Evolutionary conservation across 768 basidiomycete species (phyloP), one percentile per base, ranked within the genome.

Genomic region (Wakefieldia striispora): DNA sequence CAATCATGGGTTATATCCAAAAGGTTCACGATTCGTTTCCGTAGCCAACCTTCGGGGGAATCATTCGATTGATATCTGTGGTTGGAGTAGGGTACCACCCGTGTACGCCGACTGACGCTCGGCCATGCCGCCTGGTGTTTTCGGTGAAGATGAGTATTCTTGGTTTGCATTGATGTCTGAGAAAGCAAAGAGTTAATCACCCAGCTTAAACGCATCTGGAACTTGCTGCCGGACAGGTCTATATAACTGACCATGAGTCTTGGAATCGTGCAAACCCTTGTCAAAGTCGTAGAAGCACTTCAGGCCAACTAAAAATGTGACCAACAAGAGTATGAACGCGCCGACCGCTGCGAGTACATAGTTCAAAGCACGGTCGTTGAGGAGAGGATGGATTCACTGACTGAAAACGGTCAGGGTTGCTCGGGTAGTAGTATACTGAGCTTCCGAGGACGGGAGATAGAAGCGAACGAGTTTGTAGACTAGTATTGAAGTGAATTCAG

Each of bases 381-480:
- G 14, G 12, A 11, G n/a, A 43, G 27, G 13, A 49, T 4, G 21
- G 43, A 12, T 26, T 10, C 23, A 73, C 80, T 42, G 61, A 93
- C 91, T 88, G 74, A 92, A 93, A 26, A 82, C 76, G 4, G 89
- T 90, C 12, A 93, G 72, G 8, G 91, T 88, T 44, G 81, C 84
- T 45, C 90, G 77, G 17, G 90, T 91, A n/a, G 87, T 82, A 20
- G 66, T 58, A 59, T 93, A 93, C 54, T 77, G 72, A 1, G 35
- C 56, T 40, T 66, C 55, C 7, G 86, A 82, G 4, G 60, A 53
- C 4, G 88, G 87, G 21, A 80, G 70, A 62, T 88, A 93, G 72
- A 92, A 88, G 19, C 91, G 83, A 51, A 84, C 80, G n/a, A 93
- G 77, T 62, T 93, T 93, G 67, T 86, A 93, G 43, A 92, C 86